phyloP scores from a whole-genome alignment of 495 filamentous ascomycete species.

The Lineolata rhizophorae region DNA sequence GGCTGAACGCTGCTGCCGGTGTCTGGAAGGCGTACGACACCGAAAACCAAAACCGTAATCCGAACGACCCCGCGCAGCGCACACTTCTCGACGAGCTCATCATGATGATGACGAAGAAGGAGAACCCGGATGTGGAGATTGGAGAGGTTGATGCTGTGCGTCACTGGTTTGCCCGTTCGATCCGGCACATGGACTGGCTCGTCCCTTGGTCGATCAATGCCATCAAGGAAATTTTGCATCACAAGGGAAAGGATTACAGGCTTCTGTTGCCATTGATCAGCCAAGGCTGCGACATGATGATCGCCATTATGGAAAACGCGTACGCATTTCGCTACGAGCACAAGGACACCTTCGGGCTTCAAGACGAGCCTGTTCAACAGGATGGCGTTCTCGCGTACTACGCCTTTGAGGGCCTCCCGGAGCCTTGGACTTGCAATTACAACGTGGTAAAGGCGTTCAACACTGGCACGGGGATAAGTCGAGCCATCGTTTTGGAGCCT shows the following conservation, averaged over 20 bases:
- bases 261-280: slow-evolving; percentile 9
- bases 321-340: slow-evolving; percentile 50
- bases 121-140: background rate
- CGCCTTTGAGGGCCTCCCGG: slow-evolving; percentile 40
- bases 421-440: slow-evolving; percentile 59
- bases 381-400: slow-evolving; percentile 42
- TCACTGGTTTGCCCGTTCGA: background rate
- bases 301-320: slow-evolving; percentile 46
- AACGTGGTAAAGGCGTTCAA: slow-evolving; percentile 30
- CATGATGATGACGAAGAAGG: slow-evolving; percentile 28
- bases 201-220: slow-evolving; percentile 27
- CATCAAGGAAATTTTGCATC: slow-evolving; percentile 41
- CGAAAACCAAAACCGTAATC: slow-evolving; percentile 21
- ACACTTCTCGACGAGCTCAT: slow-evolving; percentile 41
- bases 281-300: slow-evolving; percentile 62
- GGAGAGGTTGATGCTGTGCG: background rate
- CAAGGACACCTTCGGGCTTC: slow-evolving; percentile 36
- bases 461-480: slow-evolving; percentile 9
- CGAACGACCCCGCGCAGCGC: slow-evolving; percentile 18
- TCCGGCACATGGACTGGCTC: background rate
- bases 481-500: slow-evolving; percentile 5
- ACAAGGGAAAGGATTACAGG: slow-evolving; percentile 14
- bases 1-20: slow-evolving; percentile 57
- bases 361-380: slow-evolving; percentile 35
- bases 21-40: slow-evolving; percentile 66